Conservation (phyloP, 306 rosid genomes). For the Fragaria iinumae region DNA sequence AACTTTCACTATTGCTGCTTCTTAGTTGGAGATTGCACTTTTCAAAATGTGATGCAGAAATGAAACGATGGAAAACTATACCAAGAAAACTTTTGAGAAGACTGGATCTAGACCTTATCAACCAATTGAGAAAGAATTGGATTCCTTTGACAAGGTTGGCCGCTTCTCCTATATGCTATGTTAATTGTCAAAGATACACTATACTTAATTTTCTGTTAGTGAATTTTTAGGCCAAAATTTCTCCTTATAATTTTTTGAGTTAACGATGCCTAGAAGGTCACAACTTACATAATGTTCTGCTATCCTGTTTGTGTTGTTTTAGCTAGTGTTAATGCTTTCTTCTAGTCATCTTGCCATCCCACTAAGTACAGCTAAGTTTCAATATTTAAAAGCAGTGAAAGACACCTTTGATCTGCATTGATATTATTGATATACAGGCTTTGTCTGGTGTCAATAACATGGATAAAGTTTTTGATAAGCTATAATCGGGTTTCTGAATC, state of each 20-base stretch:
- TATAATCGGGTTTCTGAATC: not conserved
- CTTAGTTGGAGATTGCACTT: not conserved
- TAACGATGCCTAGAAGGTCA: not conserved
- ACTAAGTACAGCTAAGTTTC: not conserved
- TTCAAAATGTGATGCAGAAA: constrained; percentile 64
- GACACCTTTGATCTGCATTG: not conserved
- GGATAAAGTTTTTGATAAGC: not conserved
- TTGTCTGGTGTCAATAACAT: not conserved
- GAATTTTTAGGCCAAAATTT: not conserved
- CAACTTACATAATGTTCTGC: not conserved
- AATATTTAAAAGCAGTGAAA: not conserved
- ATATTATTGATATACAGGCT: not conserved
- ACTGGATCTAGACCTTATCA: constrained; percentile 39
- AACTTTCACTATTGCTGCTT: too few species aligned
- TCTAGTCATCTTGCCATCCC: not conserved
- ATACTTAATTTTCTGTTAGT: not conserved
- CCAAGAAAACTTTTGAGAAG: constrained; percentile 34
- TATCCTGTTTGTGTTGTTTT: constrained; percentile 12
- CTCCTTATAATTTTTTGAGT: not conserved
- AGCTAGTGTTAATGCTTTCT: not conserved
- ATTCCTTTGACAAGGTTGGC: constrained; percentile 83
- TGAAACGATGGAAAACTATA: constrained; percentile 38
- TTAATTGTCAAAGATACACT: not conserved
- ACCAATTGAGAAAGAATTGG: constrained; percentile 47
- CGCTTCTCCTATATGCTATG: constrained; percentile 17